Evolutionary conservation across 2,329 filamentous ascomycete species (phyloP).

Genomic region (Aureobasidium sp.): DNA sequence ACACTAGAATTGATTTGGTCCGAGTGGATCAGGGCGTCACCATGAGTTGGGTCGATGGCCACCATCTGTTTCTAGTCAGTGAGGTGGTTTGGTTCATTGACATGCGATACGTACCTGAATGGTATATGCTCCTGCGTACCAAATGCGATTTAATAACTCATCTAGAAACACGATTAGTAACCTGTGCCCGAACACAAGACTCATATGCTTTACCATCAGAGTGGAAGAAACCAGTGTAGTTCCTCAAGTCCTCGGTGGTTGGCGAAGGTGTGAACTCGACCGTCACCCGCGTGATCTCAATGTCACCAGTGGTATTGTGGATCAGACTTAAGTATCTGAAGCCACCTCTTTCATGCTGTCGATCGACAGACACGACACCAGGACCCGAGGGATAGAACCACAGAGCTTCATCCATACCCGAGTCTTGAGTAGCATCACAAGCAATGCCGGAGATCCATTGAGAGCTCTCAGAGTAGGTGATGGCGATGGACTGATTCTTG

Average conservation of each 20-base stretch:
- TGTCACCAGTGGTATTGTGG: constrained; percentile 36
- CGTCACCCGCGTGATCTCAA: constrained; percentile 32
- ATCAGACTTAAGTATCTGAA: constrained; percentile 43
- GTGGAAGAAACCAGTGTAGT: constrained; percentile 39
- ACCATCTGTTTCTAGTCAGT: constrained; percentile 22
- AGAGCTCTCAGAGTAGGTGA: constrained; percentile 37
- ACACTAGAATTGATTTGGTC: constrained; percentile 27
- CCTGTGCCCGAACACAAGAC: neutral
- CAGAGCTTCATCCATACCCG: constrained; percentile 41
- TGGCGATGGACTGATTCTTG: constrained; percentile 34
- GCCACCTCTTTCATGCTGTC: constrained; percentile 37
- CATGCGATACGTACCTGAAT: constrained; percentile 22
- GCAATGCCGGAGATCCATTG: constrained; percentile 44
- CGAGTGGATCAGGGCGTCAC: constrained; percentile 32
- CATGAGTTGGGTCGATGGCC: constrained; percentile 30
- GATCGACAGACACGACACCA: constrained; percentile 37
- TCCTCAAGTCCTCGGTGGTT: constrained; percentile 31
- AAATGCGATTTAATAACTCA: constrained; percentile 38
- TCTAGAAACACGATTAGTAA: constrained; percentile 18
- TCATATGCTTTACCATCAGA: constrained; percentile 25
- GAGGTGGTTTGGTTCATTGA: no score
- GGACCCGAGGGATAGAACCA: constrained; percentile 40
- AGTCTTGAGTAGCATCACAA: constrained; percentile 42
- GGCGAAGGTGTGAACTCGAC: constrained; percentile 43
- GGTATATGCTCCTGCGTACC: constrained; percentile 34